Conservation (phyloP, 176 grass and related monocot species). For the Areca catechu region DNA sequence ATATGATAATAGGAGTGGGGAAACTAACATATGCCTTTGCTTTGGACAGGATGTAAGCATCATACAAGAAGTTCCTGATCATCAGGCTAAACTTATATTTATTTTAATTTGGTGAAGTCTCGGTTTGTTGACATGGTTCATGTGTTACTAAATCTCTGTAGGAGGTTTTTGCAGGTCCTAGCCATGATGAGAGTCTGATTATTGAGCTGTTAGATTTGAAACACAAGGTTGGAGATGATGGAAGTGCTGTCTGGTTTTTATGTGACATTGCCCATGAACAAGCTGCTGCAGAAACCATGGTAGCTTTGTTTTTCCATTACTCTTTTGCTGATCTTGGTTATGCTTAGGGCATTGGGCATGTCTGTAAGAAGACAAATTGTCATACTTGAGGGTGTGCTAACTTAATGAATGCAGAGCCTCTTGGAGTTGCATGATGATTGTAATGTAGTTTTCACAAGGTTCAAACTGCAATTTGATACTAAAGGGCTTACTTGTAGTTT, state of each 20-base stretch:
- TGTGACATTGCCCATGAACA: slow-evolving; percentile 74
- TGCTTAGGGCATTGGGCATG: too few relatives aligned
- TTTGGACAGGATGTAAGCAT: slow-evolving; percentile 66
- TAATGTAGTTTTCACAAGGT: too few relatives aligned
- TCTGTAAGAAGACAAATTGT: too few relatives aligned
- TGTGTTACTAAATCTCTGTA: slow-evolving; percentile 5
- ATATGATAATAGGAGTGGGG: neutral
- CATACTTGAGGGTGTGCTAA: too few relatives aligned
- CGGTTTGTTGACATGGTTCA: neutral
- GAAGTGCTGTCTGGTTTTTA: slow-evolving; percentile 77
- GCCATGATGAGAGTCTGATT: slow-evolving; percentile 76
- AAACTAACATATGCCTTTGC: neutral
- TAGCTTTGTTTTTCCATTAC: slow-evolving; percentile 9
- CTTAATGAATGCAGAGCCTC: too few relatives aligned
- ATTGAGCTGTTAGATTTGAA: slow-evolving; percentile 92
- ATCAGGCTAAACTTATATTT: slow-evolving; percentile 37
- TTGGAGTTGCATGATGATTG: too few relatives aligned
- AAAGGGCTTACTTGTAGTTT: too few relatives aligned
- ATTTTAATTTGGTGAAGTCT: too few relatives aligned
- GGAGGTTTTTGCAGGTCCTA: slow-evolving; percentile 67
- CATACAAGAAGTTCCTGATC: slow-evolving; percentile 67
- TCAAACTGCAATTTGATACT: too few relatives aligned
- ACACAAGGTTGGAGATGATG: slow-evolving; percentile 48
- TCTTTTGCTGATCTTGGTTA: too few relatives aligned
- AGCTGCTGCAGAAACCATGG: slow-evolving; percentile 56